Evolutionary conservation across 371 early-diverging fungal species (phyloP).

Genomic region (Mortierella sp.): DNA sequence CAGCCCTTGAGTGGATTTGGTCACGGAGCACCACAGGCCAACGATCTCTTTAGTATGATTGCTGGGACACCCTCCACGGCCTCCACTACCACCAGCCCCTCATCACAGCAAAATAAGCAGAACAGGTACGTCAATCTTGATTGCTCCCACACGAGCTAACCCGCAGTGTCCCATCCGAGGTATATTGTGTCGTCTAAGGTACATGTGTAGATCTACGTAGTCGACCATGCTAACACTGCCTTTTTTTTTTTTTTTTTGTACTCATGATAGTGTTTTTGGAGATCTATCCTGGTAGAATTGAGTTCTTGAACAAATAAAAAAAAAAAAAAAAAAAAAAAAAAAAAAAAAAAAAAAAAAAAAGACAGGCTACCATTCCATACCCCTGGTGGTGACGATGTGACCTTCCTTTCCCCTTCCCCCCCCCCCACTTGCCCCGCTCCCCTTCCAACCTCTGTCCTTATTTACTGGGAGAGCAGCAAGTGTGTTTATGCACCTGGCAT

Average conservation of each 20-base stretch:
- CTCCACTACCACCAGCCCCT: conserved; percentile 17
- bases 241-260: not conserved
- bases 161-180: too few relatives aligned
- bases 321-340: too few relatives aligned
- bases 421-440: not conserved
- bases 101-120: conserved; percentile 21
- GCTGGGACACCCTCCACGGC: conserved; percentile 20
- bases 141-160: too few relatives aligned
- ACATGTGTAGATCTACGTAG: not conserved
- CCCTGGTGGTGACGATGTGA: too few relatives aligned
- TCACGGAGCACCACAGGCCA: conserved; percentile 27
- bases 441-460: not conserved
- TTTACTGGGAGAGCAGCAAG: not conserved
- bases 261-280: conserved; percentile 31
- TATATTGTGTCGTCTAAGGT: not conserved
- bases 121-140: conserved; percentile 18
- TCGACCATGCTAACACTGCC: not conserved
- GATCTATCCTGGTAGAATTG: conserved; percentile 33
- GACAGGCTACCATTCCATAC: too few relatives aligned
- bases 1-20: conserved; percentile 11
- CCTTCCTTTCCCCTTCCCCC: not conserved
- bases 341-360: too few relatives aligned
- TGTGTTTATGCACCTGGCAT: too few relatives aligned
- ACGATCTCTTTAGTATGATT: conserved; percentile 41
- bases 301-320: too few relatives aligned